Evolutionary conservation across 78 protist genomes (phyloP), one percentile per base, ranked within the genome.

Genomic region (Dictyostelium intermedium): DNA sequence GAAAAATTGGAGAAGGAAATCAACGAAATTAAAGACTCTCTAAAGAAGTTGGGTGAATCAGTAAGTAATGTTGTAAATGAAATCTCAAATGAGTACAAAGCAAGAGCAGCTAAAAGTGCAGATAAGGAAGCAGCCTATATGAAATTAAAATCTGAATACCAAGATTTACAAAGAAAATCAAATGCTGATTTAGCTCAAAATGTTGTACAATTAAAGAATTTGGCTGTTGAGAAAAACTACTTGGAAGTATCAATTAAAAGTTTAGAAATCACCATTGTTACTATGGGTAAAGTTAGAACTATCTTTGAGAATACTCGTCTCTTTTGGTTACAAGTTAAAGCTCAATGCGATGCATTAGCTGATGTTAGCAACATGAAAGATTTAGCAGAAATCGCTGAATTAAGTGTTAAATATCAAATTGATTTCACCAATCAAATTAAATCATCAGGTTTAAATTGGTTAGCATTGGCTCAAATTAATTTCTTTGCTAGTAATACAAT

Each of bases 101-200:
- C 32, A 45, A 45, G 10, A 20, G 83, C 83, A 0, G 37, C 69
- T 14, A 16, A n/a, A 13, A 16, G 25, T 45, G 27, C 45, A 47
- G 66, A 79, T 18, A 45, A 45, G 27, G 84, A 79, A 27, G 16
- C 14, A 10, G 43, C 16, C 45, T 79, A 45, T 27, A 25, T 6
- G 10, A 27, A 79, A 45, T 45, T 79, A 20, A 45, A 79, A 27
- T 10, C 35, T 27, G 20, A 41, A 79, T 79, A 79, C 25, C 37
- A 79, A 79, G 84, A 79, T 79, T 47, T 79, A 79, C 66, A 45
- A 13, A 79, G 84, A 79, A 5, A 79, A 27, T 41, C 84, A 41
- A 79, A 79, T 79, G 66, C 84, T 23, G 32, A 79, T 10, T 47
- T 79, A 45, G 84, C 63, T 23, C 11, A 39, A 45, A 45, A 18